Percentiles rank a stretch among this genome's conserved stretches.
These are phyloP conservation scores for Tricholoma furcatifolium DNA, from an alignment of 768 basidiomycete genomes.

Conservation along the genomic window DNA sequence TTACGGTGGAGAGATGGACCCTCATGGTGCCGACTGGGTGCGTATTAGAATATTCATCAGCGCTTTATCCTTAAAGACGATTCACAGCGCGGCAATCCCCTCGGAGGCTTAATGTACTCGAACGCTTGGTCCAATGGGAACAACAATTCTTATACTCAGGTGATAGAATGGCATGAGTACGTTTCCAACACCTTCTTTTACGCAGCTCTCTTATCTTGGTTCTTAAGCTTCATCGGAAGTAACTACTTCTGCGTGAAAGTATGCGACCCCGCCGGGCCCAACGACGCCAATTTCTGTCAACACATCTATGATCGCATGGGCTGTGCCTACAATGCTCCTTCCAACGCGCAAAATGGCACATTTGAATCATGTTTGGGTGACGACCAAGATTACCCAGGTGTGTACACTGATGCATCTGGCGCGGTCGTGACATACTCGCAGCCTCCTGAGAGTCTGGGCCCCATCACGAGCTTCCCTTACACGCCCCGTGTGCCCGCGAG, in stretches of 20 bases:
- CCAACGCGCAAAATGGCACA: constrained; percentile 43
- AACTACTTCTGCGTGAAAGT: constrained; percentile 55
- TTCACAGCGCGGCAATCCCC: constrained; percentile 13
- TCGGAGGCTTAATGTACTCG: constrained; percentile 19
- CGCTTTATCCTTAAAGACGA: not conserved
- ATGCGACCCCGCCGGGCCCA: constrained; percentile 50
- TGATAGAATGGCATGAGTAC: constrained; percentile 58
- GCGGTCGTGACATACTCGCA: constrained; percentile 35
- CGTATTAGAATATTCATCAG: constrained; percentile 6
- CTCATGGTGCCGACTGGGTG: constrained; percentile 65
- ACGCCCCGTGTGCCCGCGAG: constrained; percentile 37
- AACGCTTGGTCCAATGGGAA: constrained; percentile 20
- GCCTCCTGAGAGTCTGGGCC: constrained; percentile 41
- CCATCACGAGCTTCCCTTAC: constrained; percentile 42
- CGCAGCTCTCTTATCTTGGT: constrained; percentile 8
- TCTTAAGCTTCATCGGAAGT: constrained; percentile 55
- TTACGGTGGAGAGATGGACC: constrained; percentile 76
- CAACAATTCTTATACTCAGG: constrained; percentile 42
- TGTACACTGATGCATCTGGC: constrained; percentile 16
- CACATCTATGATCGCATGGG: constrained; percentile 68
- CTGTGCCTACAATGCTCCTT: constrained; percentile 58
- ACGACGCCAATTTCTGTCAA: constrained; percentile 47
- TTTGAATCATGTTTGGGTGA: constrained; percentile 57
- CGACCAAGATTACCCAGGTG: constrained; percentile 37
- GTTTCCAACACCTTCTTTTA: constrained; percentile 15